Base-by-base conservation (phyloP, 2,329 filamentous ascomycete species). In the Madurella fahalii region DNA sequence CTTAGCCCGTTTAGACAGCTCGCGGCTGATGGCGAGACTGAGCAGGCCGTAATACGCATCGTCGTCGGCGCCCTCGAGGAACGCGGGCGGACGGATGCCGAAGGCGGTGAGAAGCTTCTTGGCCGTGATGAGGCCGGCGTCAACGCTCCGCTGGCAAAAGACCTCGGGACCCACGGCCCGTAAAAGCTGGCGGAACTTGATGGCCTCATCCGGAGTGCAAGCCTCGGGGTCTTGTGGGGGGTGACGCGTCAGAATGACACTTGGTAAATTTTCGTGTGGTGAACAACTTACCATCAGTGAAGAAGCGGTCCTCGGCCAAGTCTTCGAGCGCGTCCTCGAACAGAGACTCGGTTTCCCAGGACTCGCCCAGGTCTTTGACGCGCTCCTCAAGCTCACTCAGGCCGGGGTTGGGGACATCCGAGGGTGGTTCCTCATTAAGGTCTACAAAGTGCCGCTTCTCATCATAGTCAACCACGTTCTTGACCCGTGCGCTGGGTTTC, bases 41-140 rank as follows among this genome's bases (percentile, higher is more conserved):
- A 97, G 77, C 50, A 96, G 75, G 56, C 80, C 78, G 69, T 87
- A 88, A 70, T 90, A 94, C 32, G 82, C 79, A 50, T 89, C 83
- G 67, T 95, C 90, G n/a, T 79, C 75, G 37, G 77, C 74, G 40
- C 84, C 86, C 34, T 91, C 84, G 13, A 95, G 80, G 66, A 90
- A 91, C 39, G 76, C 70, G 2, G 90, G 89, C 42, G 89, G 83
- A 40, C 81, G 77, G 63, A 96, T 83, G 56, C 85, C 86, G 75
- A 96, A 96, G 13, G 90, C 92, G 9, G 89, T 91, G 67, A 93
- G 84, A 31, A 96, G 78, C 71, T 90, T 93, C 72, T 87, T 90
- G 52, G 88, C 88, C 17, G 86, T 85, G 68, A 94, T 85, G 49
- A 77, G 78, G 32, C 85, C 84, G 50, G 79, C 78, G 59, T 84